Evolutionary conservation across 1,284 basidiomycete species (phyloP), one percentile per base, ranked within the genome.

Genomic region (Fomitopsis palustris): DNA sequence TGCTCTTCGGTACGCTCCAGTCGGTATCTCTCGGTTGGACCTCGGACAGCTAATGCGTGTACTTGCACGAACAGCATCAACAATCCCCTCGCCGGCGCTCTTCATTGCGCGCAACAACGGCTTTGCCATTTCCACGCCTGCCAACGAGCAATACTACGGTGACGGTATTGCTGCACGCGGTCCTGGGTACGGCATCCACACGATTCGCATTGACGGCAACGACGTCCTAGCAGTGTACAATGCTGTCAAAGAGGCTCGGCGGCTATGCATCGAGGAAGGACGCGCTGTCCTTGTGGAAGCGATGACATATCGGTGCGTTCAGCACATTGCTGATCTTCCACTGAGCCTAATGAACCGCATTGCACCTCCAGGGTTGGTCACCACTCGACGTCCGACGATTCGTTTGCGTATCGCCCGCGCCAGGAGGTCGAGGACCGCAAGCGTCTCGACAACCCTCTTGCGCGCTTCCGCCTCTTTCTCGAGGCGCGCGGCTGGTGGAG

Each of bases 381-480:
- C 71, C 95, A 97, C 72, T 95, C 92, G 16, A 97, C 95, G 0
- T 95, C 93, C 12, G 95, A 97, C 71, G 95, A 97, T 73, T 95
- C 93, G 17, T 93, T 91, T 67, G 93, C 93, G 27, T 97, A 97
- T 74, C 85, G 93, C 39, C 81, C 90, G 1, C 82, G 89, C 10
- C 84, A 90, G 60, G 94, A 95, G 70, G 94, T 96, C 23, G 90
- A 95, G 72, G 88, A 93, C 68, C 83, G 89, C 69, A 92, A 90
- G 72, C 86, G 89, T 39, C 85, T 94, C 55, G 94, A 96, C 67
- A 96, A 96, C 71, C 95, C 95, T 1, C 85, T 96, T 59, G 81
- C 84, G 51, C 87, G 96, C 38, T 92, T 96, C 81, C 84, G 93
- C 41, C 73, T 87, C 19, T 97, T 87, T 75, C 81, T 97, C 74